A percentile compares a stretch with the other conserved stretches of the same genome.
Evolutionary conservation across 257 asterid genomes (phyloP).

Genomic region (Linaria vulgaris): DNA sequence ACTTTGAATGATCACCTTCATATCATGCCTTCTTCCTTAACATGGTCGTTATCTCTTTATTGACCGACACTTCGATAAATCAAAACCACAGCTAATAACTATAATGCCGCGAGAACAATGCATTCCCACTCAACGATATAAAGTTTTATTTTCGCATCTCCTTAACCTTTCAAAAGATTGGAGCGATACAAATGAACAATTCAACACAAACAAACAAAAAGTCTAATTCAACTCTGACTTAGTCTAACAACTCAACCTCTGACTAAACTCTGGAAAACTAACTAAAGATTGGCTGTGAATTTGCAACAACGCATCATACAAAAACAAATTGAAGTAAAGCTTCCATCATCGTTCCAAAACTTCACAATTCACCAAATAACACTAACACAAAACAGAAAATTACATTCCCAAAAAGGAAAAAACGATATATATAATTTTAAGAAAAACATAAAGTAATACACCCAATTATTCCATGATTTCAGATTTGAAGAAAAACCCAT

Average conservation of each 20-base stretch:
- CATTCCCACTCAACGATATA: too few relatives aligned
- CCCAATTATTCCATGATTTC: neutral
- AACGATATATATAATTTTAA: neutral
- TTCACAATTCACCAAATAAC: neutral
- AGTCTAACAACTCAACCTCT: neutral
- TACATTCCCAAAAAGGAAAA: neutral
- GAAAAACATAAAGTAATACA: neutral
- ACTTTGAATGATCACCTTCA: slow-evolving; percentile 10
- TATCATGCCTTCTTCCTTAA: slow-evolving; percentile 1
- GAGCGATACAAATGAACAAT: neutral
- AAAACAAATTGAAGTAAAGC: neutral
- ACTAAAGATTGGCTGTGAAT: too few relatives aligned
- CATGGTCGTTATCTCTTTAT: neutral
- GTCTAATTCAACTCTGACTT: neutral
- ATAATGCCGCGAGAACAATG: too few relatives aligned
- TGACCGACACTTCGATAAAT: slow-evolving; percentile 4
- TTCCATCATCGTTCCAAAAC: neutral
- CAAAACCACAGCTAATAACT: neutral
- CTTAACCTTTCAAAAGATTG: neutral
- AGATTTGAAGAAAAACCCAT: neutral
- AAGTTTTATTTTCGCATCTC: neutral
- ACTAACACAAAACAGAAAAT: neutral
- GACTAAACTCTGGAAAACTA: too few relatives aligned
- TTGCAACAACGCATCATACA: neutral
- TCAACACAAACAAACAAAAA: neutral